phyloP scores from a whole-genome alignment of 2,329 filamentous ascomycete species.

The Lecanicillium sp. region DNA sequence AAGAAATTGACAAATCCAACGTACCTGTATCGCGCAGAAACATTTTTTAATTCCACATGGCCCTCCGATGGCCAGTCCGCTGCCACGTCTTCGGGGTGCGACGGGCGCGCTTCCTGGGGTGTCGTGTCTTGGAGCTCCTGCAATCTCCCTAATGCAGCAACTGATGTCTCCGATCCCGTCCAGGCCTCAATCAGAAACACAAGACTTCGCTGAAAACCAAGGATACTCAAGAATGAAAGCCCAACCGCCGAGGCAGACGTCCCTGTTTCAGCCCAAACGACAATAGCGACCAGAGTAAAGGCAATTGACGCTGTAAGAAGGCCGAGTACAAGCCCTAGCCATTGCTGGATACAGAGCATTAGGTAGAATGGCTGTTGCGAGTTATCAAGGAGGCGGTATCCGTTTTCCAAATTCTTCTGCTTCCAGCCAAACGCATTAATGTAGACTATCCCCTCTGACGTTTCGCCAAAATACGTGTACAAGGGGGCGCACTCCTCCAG shows the following conservation, averaged over 20 bases:
- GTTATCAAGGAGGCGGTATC: slow-evolving; percentile 25
- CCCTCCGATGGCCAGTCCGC: neutral
- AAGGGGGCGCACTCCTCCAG: slow-evolving; percentile 26
- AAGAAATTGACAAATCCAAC: neutral
- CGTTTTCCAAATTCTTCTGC: slow-evolving; percentile 17
- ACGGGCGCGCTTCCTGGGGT: neutral
- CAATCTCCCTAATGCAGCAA: neutral
- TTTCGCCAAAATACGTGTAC: slow-evolving; percentile 23
- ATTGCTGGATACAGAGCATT: slow-evolving; percentile 42
- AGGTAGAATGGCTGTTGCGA: slow-evolving; percentile 32
- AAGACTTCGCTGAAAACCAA: neutral
- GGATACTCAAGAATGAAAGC: neutral
- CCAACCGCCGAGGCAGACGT: neutral
- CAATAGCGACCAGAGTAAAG: slow-evolving; percentile 37
- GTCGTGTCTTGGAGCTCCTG: neutral
- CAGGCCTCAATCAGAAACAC: neutral
- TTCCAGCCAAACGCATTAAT: slow-evolving; percentile 32
- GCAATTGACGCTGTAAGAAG: slow-evolving; percentile 39
- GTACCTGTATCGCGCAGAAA: neutral
- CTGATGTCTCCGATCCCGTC: neutral
- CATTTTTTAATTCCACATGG: neutral
- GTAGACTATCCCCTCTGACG: slow-evolving; percentile 18
- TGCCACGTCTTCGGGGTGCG: neutral
- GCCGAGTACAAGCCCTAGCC: slow-evolving; percentile 43
- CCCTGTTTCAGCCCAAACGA: slow-evolving; percentile 14